These are phyloP conservation scores for Lactifluus subvellereus DNA, from an alignment of 768 basidiomycete species.

Conservation along the genomic window DNA sequence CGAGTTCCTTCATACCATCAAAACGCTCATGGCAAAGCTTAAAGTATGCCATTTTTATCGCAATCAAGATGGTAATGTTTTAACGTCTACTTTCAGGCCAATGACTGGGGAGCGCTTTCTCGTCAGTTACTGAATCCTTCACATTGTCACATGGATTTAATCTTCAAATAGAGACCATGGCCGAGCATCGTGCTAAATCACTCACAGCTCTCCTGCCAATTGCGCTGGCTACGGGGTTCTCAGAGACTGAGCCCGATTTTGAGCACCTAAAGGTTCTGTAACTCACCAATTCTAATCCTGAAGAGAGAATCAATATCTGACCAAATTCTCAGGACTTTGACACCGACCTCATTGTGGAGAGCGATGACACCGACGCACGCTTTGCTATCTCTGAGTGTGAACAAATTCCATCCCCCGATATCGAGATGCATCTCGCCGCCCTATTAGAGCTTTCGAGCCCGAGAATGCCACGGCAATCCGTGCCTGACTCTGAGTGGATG, in stretches of 20 bases:
- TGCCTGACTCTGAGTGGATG: constrained; percentile 41
- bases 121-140: constrained; percentile 37
- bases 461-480: constrained; percentile 31
- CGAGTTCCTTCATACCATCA: constrained; percentile 35
- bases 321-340: constrained; percentile 43
- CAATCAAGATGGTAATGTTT: neutral
- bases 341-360: constrained; percentile 38
- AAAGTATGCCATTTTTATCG: neutral
- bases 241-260: constrained; percentile 39
- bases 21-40: constrained; percentile 17
- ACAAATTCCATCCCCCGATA: constrained; percentile 20
- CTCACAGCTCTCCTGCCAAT: constrained; percentile 39
- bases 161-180: constrained; percentile 40
- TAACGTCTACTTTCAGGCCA: constrained; percentile 36
- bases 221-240: constrained; percentile 44
- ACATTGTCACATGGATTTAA: neutral
- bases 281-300: no score
- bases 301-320: neutral
- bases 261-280: constrained; percentile 46
- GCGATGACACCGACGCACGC: constrained; percentile 33
- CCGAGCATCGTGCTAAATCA: constrained; percentile 38
- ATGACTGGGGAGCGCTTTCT: constrained; percentile 61
- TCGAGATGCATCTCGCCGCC: constrained; percentile 28
- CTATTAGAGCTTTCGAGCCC: constrained; percentile 30
- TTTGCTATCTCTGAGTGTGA: constrained; percentile 31